Conservation (phyloP, 768 basidiomycete genomes). For the Pulveroboletus sp. region DNA sequence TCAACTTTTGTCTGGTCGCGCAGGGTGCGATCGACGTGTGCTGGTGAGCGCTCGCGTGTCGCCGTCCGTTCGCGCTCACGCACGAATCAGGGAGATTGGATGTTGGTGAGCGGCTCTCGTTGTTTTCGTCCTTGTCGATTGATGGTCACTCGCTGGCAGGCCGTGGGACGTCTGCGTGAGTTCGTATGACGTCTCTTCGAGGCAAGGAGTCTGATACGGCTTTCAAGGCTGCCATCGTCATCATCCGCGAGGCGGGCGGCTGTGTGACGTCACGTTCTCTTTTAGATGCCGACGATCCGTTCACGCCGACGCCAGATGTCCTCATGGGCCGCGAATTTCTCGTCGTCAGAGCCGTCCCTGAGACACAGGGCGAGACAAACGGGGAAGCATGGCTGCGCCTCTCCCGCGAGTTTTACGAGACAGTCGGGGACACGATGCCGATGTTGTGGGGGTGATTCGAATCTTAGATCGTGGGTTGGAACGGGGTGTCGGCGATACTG, state of each 20-base stretch:
- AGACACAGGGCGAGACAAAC: constrained; percentile 55
- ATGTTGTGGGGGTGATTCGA: constrained; percentile 30
- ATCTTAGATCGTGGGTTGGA: not conserved
- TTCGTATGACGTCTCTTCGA: constrained; percentile 1
- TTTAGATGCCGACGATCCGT: constrained; percentile 44
- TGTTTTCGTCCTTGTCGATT: not conserved
- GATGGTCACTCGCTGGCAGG: constrained; percentile 26
- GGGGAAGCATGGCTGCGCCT: constrained; percentile 70
- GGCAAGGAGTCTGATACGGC: not conserved
- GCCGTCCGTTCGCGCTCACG: not conserved
- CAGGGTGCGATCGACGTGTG: constrained; percentile 85
- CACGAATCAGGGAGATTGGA: constrained; percentile 66
- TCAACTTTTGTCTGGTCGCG: constrained; percentile 83
- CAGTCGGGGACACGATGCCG: constrained; percentile 61
- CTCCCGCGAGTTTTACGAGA: constrained; percentile 78
- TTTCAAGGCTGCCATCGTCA: constrained; percentile 73
- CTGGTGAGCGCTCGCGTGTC: constrained; percentile 47
- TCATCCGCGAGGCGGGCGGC: constrained; percentile 85
- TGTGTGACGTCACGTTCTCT: constrained; percentile 59
- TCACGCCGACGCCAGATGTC: constrained; percentile 62
- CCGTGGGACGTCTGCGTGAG: constrained; percentile 84
- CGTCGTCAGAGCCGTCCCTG: constrained; percentile 64
- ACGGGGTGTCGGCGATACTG: not conserved
- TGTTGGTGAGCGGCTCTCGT: constrained; percentile 43
- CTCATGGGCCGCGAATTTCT: constrained; percentile 77